Evolutionary conservation across 306 rosid species (phyloP).

Genomic region (Abrus pulchellus): DNA sequence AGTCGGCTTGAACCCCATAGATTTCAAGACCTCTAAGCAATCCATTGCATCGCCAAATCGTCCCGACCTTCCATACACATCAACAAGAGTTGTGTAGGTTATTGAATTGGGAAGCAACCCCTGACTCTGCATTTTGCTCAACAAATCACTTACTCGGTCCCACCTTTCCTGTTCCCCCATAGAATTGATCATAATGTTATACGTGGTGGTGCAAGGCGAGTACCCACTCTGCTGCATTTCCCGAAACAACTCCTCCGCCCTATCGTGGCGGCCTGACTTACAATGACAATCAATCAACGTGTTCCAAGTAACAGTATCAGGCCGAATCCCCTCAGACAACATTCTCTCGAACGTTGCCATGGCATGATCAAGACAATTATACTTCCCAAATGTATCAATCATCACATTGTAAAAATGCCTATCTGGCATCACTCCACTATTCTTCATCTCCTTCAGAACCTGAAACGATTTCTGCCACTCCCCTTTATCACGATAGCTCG

Average conservation of each 20-base stretch:
- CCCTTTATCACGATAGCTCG: slow-evolving; percentile 81
- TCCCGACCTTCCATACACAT: slow-evolving; percentile 84
- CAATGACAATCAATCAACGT: slow-evolving; percentile 84
- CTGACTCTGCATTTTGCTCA: slow-evolving; percentile 81
- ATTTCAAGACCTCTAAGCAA: slow-evolving; percentile 85
- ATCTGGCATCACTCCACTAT: slow-evolving; percentile 78
- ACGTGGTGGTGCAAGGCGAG: slow-evolving; percentile 72
- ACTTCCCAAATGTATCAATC: slow-evolving; percentile 94
- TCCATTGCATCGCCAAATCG: slow-evolving; percentile 83
- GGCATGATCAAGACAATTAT: slow-evolving; percentile 84
- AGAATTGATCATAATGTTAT: slow-evolving; percentile 85
- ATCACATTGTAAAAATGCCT: slow-evolving; percentile 92
- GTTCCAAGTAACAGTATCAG: slow-evolving; percentile 90
- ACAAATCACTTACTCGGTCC: slow-evolving; percentile 73
- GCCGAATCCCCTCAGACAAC: slow-evolving; percentile 78
- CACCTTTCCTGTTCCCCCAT: slow-evolving; percentile 86
- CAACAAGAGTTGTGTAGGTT: slow-evolving; percentile 86
- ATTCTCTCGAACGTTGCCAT: slow-evolving; percentile 78
- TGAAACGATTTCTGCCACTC: slow-evolving; percentile 96
- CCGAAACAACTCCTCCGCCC: slow-evolving; percentile 78
- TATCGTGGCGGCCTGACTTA: slow-evolving; percentile 68
- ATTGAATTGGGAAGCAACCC: slow-evolving; percentile 86
- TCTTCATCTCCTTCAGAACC: slow-evolving; percentile 89
- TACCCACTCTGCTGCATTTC: slow-evolving; percentile 87
- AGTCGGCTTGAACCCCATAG: slow-evolving; percentile 83